These are phyloP conservation scores for Termitomyces sp. DNA, from an alignment of 768 basidiomycete genomes.

Conservation along the genomic window DNA sequence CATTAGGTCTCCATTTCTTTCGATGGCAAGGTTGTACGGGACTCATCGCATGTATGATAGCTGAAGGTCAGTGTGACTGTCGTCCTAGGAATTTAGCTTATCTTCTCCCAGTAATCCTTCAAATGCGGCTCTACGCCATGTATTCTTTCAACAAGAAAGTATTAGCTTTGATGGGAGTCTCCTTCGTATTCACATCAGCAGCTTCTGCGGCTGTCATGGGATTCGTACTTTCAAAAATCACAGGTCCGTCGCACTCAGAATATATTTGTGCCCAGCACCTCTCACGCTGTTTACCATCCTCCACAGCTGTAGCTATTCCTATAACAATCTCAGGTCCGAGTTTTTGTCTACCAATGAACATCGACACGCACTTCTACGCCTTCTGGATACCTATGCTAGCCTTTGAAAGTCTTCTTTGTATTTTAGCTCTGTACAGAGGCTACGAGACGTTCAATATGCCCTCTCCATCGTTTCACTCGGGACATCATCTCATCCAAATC, in stretches of 20 bases:
- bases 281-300: background rate
- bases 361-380: constrained; percentile 40
- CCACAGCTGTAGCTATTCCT: constrained; percentile 12
- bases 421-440: constrained; percentile 40
- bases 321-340: constrained; percentile 14
- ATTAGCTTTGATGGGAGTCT: constrained; percentile 36
- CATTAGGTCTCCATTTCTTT: constrained; percentile 38
- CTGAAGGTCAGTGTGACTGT: constrained; percentile 36
- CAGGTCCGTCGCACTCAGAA: constrained; percentile 24
- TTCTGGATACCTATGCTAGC: constrained; percentile 59
- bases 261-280: background rate
- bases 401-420: constrained; percentile 49
- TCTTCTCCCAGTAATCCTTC: constrained; percentile 40
- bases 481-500: constrained; percentile 38
- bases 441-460: constrained; percentile 34
- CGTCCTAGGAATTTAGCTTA: background rate
- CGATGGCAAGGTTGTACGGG: constrained; percentile 62
- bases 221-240: constrained; percentile 29
- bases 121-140: constrained; percentile 59
- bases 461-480: constrained; percentile 33
- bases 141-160: constrained; percentile 49
- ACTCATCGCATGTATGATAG: constrained; percentile 44
- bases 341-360: constrained; percentile 36
- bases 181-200: constrained; percentile 33
- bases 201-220: constrained; percentile 46